These are phyloP conservation scores for Excoecaria cochinchinensis DNA, from an alignment of 345 rosid species.

Conservation along the genomic window DNA sequence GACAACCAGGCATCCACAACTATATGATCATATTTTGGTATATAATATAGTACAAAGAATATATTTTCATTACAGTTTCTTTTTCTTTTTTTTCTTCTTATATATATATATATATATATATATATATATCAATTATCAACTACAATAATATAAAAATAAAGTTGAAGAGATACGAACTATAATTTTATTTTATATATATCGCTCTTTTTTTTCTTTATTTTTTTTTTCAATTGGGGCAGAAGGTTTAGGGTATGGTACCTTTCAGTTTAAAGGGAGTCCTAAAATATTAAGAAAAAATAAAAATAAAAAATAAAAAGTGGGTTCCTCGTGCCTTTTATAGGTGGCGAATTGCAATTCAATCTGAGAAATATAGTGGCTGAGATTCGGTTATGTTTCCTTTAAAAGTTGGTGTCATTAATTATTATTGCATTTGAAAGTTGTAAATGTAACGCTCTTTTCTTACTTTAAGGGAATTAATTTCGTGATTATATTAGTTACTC, in stretches of 20 bases:
- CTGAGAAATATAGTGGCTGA: constrained; percentile 28
- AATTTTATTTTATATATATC: background rate
- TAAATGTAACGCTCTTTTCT: background rate
- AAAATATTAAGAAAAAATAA: background rate
- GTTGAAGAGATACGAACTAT: background rate
- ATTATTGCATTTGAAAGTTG: constrained; percentile 14
- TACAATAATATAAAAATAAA: constrained; percentile 6
- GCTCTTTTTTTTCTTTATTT: background rate
- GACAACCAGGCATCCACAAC: background rate
- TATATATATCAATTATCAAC: constrained; percentile 10
- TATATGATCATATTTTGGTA: constrained; percentile 2
- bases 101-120: too few relatives aligned
- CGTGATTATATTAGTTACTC: background rate
- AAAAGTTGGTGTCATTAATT: constrained; percentile 24
- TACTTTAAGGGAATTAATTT: background rate
- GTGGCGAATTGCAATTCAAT: constrained; percentile 38
- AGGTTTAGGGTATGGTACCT: constrained; percentile 12
- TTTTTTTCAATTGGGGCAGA: too few relatives aligned
- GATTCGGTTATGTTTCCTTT: constrained; percentile 25
- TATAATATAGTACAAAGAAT: constrained; percentile 4
- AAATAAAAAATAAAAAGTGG: constrained; percentile 17
- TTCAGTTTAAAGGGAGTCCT: background rate
- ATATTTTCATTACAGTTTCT: background rate
- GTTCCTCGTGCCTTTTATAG: constrained; percentile 30
- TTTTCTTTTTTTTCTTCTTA: background rate